These are phyloP conservation scores for Alliaria petiolata DNA, from an alignment of 345 rosid species.

Conservation along the genomic window DNA sequence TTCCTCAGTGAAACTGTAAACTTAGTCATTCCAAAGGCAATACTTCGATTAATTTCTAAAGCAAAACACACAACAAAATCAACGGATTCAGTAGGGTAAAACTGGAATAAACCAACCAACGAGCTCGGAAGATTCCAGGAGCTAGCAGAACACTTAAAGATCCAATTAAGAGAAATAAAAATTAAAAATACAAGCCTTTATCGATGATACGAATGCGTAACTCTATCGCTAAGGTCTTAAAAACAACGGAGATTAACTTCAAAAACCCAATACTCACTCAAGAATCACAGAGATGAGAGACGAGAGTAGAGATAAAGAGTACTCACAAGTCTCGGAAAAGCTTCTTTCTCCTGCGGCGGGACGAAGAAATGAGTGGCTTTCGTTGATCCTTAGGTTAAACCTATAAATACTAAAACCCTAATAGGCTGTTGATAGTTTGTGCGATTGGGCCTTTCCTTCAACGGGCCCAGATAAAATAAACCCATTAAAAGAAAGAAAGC, in stretches of 20 bases:
- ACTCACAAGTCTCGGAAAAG: background rate
- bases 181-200: background rate
- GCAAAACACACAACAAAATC: background rate
- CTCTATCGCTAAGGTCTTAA: background rate
- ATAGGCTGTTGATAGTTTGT: background rate
- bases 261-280: background rate
- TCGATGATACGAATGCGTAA: background rate
- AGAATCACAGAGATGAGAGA: background rate
- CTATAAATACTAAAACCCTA: slow-evolving; percentile 10
- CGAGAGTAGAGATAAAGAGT: background rate
- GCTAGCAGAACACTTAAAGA: background rate
- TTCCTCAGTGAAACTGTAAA: no score
- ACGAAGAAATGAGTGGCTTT: background rate
- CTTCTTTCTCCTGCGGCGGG: no score
- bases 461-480: background rate
- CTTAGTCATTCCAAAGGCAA: background rate
- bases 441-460: background rate
- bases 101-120: background rate
- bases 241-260: background rate
- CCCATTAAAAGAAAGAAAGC: no score
- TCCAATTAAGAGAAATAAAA: background rate
- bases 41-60: background rate
- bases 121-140: background rate
- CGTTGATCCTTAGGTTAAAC: background rate
- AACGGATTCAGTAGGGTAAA: background rate